phyloP scores from a whole-genome alignment of 202 grass and related monocot genomes.

The Carex sylvatica region DNA sequence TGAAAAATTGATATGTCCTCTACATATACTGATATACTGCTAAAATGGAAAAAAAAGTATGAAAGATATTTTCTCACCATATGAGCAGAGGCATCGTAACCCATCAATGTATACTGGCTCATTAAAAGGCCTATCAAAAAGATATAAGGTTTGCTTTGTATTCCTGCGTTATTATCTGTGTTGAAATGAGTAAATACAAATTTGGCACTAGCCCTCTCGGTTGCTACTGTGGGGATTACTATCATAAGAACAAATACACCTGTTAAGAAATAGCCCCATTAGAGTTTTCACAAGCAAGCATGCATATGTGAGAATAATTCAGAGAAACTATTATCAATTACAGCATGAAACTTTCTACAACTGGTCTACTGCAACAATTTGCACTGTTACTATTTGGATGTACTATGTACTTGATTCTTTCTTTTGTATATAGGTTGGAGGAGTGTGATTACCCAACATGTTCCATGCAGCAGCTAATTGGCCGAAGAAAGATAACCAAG shows the following conservation, averaged over 20 bases:
- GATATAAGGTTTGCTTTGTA: conserved; percentile 80
- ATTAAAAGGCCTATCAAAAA: conserved; percentile 83
- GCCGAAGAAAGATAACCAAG: conserved; percentile 75
- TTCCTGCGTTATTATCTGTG: conserved; percentile 65
- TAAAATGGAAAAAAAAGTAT: background rate
- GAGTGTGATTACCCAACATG: conserved; percentile 50
- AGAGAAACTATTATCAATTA: background rate
- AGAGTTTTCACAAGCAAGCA: background rate
- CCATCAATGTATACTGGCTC: conserved; percentile 87
- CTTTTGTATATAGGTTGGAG: background rate
- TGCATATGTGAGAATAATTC: background rate
- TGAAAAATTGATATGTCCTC: background rate
- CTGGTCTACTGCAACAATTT: background rate
- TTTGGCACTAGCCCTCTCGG: conserved; percentile 70
- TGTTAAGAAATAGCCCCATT: conserved; percentile 13
- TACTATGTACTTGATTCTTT: background rate
- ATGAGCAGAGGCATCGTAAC: conserved; percentile 91
- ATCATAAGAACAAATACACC: conserved; percentile 94
- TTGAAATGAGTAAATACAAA: conserved; percentile 97
- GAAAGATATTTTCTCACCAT: conserved; percentile 44
- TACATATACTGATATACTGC: background rate
- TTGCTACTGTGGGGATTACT: conserved; percentile 70
- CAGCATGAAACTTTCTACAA: background rate
- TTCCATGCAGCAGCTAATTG: conserved; percentile 90
- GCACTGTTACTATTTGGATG: background rate